Percentiles rank a stretch among this genome's conserved stretches.
Evolutionary conservation across 768 basidiomycete genomes (phyloP).

Genomic region (Lactarius trivialis): DNA sequence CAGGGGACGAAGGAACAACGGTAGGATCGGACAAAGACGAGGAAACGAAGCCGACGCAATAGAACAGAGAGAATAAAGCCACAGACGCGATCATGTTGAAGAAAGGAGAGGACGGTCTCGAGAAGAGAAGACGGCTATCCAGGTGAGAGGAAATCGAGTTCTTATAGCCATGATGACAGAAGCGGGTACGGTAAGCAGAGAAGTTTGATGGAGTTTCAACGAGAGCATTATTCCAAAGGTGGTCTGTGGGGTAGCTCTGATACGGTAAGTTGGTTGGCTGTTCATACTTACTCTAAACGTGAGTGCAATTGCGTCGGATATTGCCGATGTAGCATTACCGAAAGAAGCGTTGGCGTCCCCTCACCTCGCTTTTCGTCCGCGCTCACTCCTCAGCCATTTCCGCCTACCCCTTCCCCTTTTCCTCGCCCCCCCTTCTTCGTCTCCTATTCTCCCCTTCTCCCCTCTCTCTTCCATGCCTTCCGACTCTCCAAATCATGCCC

Average conservation of each 20-base stretch:
- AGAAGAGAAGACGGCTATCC: neutral
- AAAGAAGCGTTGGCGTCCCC: neutral
- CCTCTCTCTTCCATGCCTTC: constrained; percentile 50
- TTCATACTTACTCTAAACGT: too few relatives aligned
- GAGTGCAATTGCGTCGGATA: neutral
- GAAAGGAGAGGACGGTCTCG: constrained; percentile 12
- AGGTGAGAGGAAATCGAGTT: neutral
- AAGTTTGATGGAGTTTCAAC: too few relatives aligned
- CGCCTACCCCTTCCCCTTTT: constrained; percentile 16
- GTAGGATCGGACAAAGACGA: neutral
- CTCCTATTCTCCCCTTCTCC: constrained; percentile 28
- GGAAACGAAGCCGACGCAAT: neutral
- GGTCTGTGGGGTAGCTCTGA: too few relatives aligned
- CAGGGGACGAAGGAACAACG: neutral
- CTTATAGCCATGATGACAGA: neutral
- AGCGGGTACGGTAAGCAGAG: too few relatives aligned
- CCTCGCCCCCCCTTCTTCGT: constrained; percentile 29
- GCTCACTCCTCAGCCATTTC: constrained; percentile 10
- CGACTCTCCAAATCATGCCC: constrained; percentile 50
- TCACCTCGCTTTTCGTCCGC: constrained; percentile 16
- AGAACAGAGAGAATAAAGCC: neutral
- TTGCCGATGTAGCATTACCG: neutral
- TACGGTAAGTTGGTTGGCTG: too few relatives aligned
- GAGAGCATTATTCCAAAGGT: too few relatives aligned
- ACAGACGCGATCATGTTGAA: neutral